These are phyloP conservation scores for Annulohypoxylon nitens DNA, from an alignment of 495 filamentous ascomycete species.

Conservation along the genomic window DNA sequence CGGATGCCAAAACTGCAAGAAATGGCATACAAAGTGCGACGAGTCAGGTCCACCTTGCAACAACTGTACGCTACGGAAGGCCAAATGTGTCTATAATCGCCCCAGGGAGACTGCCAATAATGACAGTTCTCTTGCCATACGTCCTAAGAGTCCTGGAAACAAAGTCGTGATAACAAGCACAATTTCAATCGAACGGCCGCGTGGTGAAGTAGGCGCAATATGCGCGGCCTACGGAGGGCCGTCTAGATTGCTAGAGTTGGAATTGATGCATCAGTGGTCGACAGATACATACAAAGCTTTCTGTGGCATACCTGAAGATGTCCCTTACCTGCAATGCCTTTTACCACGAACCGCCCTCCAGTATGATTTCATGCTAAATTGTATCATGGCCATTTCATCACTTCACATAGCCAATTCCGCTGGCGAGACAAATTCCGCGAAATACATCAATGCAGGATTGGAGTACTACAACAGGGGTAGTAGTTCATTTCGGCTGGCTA, in stretches of 20 bases:
- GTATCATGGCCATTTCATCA: slow-evolving; percentile 52
- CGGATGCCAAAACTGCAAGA: slow-evolving; percentile 57
- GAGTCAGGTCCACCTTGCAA: slow-evolving; percentile 54
- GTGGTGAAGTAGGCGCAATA: slow-evolving; percentile 33
- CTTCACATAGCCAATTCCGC: slow-evolving; percentile 47
- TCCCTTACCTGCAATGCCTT: slow-evolving; percentile 46
- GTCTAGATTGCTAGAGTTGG: slow-evolving; percentile 50
- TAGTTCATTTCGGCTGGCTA: slow-evolving; percentile 48
- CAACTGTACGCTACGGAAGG: slow-evolving; percentile 53
- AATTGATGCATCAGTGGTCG: slow-evolving; percentile 56
- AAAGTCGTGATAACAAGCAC: neutral
- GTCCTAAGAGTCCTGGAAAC: slow-evolving; percentile 9
- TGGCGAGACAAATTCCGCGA: slow-evolving; percentile 28
- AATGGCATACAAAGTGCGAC: slow-evolving; percentile 57
- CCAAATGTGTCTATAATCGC: slow-evolving; percentile 47
- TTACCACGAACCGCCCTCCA: slow-evolving; percentile 48
- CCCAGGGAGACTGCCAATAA: slow-evolving; percentile 24
- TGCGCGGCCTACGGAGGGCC: slow-evolving; percentile 44
- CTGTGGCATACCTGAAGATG: slow-evolving; percentile 49
- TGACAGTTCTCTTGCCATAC: slow-evolving; percentile 20
- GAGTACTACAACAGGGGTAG: slow-evolving; percentile 53
- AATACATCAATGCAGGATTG: slow-evolving; percentile 50
- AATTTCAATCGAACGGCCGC: slow-evolving; percentile 29
- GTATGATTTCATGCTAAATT: slow-evolving; percentile 52
- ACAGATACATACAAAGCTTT: slow-evolving; percentile 51